These are phyloP conservation scores for Carnegiea gigantea DNA, from an alignment of 179 eudicot genomes.

Conservation along the genomic window DNA sequence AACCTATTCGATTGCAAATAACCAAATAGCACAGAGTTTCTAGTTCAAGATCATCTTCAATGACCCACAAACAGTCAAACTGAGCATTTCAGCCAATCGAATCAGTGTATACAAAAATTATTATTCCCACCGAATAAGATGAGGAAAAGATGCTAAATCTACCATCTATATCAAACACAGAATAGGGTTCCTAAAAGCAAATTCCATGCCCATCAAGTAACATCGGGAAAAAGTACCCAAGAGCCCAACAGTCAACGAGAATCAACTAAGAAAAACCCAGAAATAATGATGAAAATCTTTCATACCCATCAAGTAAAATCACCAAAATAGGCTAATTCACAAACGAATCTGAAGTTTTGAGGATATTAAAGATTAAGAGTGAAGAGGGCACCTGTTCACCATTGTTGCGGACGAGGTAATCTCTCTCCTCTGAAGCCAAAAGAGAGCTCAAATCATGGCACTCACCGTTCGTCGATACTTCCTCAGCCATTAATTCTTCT, in stretches of 20 bases:
- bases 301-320: constrained; percentile 3
- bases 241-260: background rate
- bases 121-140: background rate
- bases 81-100: background rate
- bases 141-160: background rate
- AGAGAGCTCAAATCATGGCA: constrained; percentile 36
- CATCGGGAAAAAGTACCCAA: background rate
- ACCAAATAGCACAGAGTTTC: no score
- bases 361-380: background rate
- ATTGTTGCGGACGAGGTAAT: constrained; percentile 45
- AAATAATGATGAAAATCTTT: background rate
- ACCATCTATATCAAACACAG: background rate
- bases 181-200: background rate
- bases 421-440: constrained; percentile 32
- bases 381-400: constrained; percentile 35
- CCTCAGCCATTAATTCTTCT: constrained; percentile 28
- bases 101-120: no score
- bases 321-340: constrained; percentile 8
- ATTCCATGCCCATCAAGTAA: background rate
- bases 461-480: constrained; percentile 3
- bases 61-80: background rate
- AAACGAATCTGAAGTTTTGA: background rate
- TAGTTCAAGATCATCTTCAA: background rate
- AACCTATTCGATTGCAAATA: background rate
- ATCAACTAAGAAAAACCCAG: background rate